phyloP scores from a whole-genome alignment of 164 flowering plant species.

The Kingdonia uniflora region DNA sequence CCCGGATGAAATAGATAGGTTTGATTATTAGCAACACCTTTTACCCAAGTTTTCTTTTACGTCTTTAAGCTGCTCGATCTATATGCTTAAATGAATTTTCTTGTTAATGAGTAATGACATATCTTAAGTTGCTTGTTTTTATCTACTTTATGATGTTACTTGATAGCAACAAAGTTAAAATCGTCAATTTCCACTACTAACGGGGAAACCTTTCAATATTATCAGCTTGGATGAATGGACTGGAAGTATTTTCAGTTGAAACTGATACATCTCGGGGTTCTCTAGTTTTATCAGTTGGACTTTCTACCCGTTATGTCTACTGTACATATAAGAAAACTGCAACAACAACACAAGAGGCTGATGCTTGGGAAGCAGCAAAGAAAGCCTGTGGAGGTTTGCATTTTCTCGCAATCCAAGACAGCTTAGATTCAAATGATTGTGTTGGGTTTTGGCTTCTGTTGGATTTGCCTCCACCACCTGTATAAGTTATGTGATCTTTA shows the following conservation, averaged over 20 bases:
- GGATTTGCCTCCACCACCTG: slow-evolving; percentile 93
- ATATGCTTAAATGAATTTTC: not conserved
- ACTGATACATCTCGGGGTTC: slow-evolving; percentile 50
- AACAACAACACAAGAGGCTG: slow-evolving; percentile 69
- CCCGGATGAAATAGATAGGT: too few relatives aligned
- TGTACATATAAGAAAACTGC: slow-evolving; percentile 66
- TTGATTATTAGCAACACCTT: too few relatives aligned
- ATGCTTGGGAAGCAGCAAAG: slow-evolving; percentile 98
- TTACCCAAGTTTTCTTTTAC: too few relatives aligned
- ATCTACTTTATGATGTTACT: too few relatives aligned
- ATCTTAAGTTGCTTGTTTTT: not conserved
- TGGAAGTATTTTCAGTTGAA: slow-evolving; percentile 80
- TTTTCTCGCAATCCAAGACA: slow-evolving; percentile 88
- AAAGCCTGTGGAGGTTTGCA: slow-evolving; percentile 88
- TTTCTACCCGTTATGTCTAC: slow-evolving; percentile 71
- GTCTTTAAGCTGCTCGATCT: not conserved
- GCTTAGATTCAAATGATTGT: slow-evolving; percentile 85
- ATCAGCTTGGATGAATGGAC: slow-evolving; percentile 97
- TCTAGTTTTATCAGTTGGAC: slow-evolving; percentile 76
- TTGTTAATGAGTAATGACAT: too few relatives aligned
- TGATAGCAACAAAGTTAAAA: too few relatives aligned
- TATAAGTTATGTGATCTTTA: slow-evolving; percentile 21
- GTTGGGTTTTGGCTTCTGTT: slow-evolving; percentile 91
- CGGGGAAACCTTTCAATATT: too few relatives aligned
- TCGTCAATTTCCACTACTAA: too few relatives aligned